phyloP scores from a whole-genome alignment of 257 asterid genomes.

The Asclepias syriaca region DNA sequence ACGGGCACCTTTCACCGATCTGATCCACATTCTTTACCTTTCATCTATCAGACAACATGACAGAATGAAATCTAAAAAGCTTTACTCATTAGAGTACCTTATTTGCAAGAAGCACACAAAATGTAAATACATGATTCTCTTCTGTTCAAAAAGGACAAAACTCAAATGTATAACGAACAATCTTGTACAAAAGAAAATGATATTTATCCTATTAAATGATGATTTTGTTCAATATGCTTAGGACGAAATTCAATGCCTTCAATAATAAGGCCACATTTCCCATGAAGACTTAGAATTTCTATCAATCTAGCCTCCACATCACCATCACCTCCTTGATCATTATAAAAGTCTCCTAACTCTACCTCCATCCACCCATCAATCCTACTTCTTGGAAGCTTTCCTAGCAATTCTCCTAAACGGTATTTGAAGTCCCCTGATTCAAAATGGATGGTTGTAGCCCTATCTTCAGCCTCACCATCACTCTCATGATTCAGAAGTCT shows the following conservation, averaged over 20 bases:
- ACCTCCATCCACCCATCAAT: slow-evolving; percentile 35
- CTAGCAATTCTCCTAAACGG: neutral
- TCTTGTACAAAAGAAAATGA: neutral
- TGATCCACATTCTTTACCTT: too few species aligned
- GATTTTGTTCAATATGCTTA: neutral
- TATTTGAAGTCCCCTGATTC: neutral
- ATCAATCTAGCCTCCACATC: slow-evolving; percentile 30
- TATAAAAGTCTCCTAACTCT: slow-evolving; percentile 25
- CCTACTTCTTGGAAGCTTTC: slow-evolving; percentile 14
- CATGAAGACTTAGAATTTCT: slow-evolving; percentile 6
- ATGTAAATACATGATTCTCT: neutral
- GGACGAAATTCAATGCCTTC: slow-evolving; percentile 25
- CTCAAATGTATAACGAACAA: neutral
- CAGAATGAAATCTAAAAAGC: too few species aligned
- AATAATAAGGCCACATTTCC: slow-evolving; percentile 19
- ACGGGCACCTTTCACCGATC: too few species aligned
- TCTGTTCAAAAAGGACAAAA: too few species aligned
- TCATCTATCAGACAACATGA: too few species aligned
- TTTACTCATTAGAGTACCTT: too few species aligned
- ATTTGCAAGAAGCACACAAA: too few species aligned
- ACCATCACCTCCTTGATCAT: slow-evolving; percentile 20
- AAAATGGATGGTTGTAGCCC: slow-evolving; percentile 17
- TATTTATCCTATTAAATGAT: neutral
- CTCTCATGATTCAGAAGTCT: slow-evolving; percentile 16
- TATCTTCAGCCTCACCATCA: slow-evolving; percentile 9